Conservation (phyloP, 1,139 yeast genomes). For the Fermentozyma sake region DNA sequence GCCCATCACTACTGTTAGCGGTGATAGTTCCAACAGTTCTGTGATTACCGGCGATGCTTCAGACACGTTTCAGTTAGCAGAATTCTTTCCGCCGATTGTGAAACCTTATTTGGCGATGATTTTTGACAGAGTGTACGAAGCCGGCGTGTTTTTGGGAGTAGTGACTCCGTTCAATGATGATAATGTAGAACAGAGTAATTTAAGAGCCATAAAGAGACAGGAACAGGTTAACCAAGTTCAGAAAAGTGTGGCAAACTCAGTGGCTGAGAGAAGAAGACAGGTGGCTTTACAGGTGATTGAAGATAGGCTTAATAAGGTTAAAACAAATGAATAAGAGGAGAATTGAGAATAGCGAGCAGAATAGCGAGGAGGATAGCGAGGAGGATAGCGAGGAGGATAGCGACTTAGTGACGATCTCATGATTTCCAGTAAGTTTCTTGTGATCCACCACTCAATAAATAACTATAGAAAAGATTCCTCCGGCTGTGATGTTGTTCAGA, state of each 20-base stretch:
- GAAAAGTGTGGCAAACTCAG: conserved; percentile 47
- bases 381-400: too few relatives aligned
- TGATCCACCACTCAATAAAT: too few relatives aligned
- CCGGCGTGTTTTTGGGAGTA: conserved; percentile 50
- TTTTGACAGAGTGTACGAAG: conserved; percentile 50
- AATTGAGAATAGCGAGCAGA: too few relatives aligned
- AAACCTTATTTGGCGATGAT: conserved; percentile 52
- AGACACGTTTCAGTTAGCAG: conserved; percentile 78
- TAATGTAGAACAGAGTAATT: conserved; percentile 68
- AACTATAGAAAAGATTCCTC: too few relatives aligned
- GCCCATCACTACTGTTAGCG: conserved; percentile 28
- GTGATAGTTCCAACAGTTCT: conserved; percentile 18
- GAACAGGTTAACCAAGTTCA: conserved; percentile 40
- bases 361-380: too few relatives aligned
- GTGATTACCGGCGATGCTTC: conserved; percentile 77
- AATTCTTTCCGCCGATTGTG: conserved; percentile 67
- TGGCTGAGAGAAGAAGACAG: conserved; percentile 82
- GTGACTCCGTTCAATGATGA: conserved; percentile 67
- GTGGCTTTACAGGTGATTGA: conserved; percentile 81
- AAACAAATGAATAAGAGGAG: too few relatives aligned
- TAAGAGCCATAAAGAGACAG: conserved; percentile 59
- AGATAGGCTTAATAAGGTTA: conserved; percentile 52
- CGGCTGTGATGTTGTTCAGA: too few relatives aligned
- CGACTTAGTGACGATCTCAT: too few relatives aligned
- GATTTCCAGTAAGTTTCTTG: too few relatives aligned